Conservation (phyloP, 2,329 filamentous ascomycete genomes). For the Aspergillus floridensis region DNA sequence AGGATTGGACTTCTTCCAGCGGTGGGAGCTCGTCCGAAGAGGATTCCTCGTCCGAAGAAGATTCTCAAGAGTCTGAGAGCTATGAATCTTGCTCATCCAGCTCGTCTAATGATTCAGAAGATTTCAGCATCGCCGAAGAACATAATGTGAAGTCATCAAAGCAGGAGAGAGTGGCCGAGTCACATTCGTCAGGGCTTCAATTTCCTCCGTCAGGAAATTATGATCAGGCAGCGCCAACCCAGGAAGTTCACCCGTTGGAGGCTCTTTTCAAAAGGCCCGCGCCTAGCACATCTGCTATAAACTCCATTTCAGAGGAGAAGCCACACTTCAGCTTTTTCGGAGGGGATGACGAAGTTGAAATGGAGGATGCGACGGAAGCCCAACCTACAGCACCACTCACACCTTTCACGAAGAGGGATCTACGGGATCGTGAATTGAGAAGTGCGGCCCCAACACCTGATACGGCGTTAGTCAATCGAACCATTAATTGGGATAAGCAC, state of each 20-base stretch:
- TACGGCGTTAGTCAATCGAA: constrained; percentile 68
- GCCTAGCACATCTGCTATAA: constrained; percentile 35
- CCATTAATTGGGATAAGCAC: constrained; percentile 28
- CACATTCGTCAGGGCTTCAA: constrained; percentile 15
- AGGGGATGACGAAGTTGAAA: constrained; percentile 49
- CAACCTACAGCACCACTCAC: constrained; percentile 62
- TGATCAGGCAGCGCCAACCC: not conserved
- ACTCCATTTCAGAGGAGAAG: constrained; percentile 44
- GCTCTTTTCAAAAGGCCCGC: constrained; percentile 80
- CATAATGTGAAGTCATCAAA: constrained; percentile 3
- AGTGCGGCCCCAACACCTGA: constrained; percentile 95
- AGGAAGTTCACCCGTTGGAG: constrained; percentile 77
- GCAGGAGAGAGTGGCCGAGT: constrained; percentile 5
- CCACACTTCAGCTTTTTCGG: constrained; percentile 78
- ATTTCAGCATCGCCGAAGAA: constrained; percentile 26
- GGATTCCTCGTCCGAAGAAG: constrained; percentile 26
- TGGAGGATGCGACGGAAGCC: constrained; percentile 48
- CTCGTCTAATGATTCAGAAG: constrained; percentile 28
- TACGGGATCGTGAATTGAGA: constrained; percentile 64
- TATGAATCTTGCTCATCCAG: constrained; percentile 24
- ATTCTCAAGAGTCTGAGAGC: constrained; percentile 25
- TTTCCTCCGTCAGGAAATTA: constrained; percentile 12
- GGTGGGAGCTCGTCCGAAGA: constrained; percentile 29
- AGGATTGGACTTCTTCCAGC: constrained; percentile 40
- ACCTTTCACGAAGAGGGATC: constrained; percentile 75